phyloP scores from a whole-genome alignment of 225 moss, liverwort and hornwort genomes.

The Sphagnum contortum region DNA sequence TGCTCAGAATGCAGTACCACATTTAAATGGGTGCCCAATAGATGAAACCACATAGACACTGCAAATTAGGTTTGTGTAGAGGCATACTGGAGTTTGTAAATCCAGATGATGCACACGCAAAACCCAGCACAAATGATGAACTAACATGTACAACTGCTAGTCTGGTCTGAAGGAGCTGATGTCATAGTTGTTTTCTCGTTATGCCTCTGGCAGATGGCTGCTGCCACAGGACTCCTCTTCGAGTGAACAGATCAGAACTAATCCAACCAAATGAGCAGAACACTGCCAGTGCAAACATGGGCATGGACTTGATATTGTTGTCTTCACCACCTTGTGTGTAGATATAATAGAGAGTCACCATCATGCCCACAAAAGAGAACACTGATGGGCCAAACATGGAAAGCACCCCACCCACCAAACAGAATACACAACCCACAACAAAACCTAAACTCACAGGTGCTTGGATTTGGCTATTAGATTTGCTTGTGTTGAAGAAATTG shows the following conservation, averaged over 20 bases:
- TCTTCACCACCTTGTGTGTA: conserved; percentile 29
- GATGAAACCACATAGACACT: too few relatives aligned
- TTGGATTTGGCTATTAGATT: neutral
- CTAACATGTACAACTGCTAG: too few relatives aligned
- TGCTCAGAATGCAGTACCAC: too few relatives aligned
- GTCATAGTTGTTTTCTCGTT: too few relatives aligned
- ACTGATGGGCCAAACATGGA: conserved; percentile 32
- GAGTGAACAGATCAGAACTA: conserved; percentile 8
- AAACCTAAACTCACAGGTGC: conserved; percentile 22
- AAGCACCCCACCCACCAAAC: conserved; percentile 26
- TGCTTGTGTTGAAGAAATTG: conserved; percentile 11
- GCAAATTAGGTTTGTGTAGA: too few relatives aligned
- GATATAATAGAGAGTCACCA: conserved; percentile 34
- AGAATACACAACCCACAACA: conserved; percentile 31
- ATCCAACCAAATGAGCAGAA: conserved; percentile 46
- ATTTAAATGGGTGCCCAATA: too few relatives aligned
- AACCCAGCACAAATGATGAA: too few relatives aligned
- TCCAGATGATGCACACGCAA: too few relatives aligned
- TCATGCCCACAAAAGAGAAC: conserved; percentile 28
- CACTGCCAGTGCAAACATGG: conserved; percentile 32
- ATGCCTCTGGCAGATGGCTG: too few relatives aligned
- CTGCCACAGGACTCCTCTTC: too few relatives aligned
- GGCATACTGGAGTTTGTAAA: too few relatives aligned
- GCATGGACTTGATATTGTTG: conserved; percentile 26
- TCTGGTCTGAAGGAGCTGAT: too few relatives aligned